phyloP scores from a whole-genome alignment of 805 yeast species.

The Kazachstania viticola region DNA sequence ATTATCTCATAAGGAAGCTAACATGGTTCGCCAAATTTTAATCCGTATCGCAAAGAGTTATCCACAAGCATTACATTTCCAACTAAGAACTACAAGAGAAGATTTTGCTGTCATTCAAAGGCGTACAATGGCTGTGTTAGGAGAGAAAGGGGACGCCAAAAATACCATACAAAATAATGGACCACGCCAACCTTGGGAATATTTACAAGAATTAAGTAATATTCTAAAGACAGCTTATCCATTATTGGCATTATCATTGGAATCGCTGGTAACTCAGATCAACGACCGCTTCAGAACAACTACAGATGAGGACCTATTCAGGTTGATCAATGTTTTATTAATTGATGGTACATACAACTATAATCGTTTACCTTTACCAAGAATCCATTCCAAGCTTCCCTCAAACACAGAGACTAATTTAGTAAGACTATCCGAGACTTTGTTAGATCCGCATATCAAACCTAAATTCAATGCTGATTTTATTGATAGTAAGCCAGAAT shows the following conservation, averaged over 20 bases:
- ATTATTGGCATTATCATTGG: constrained; percentile 78
- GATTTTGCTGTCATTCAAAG: constrained; percentile 82
- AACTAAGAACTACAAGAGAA: constrained; percentile 86
- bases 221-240: constrained; percentile 96
- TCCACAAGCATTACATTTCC: constrained; percentile 97
- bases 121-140: constrained; percentile 46
- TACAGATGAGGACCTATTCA: constrained; percentile 91
- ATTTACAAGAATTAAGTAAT: constrained; percentile 86
- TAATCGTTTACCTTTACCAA: constrained; percentile 75
- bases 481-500: constrained; percentile 73
- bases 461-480: constrained; percentile 89
- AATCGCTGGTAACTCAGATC: constrained; percentile 91
- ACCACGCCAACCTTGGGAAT: constrained; percentile 81
- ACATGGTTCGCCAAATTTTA: constrained; percentile 74
- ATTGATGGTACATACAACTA: constrained; percentile 89
- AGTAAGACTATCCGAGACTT: constrained; percentile 82
- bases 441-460: constrained; percentile 76
- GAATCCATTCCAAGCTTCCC: constrained; percentile 80
- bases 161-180: constrained; percentile 10
- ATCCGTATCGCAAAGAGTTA: constrained; percentile 89
- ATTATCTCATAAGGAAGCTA: constrained; percentile 83
- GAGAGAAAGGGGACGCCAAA: constrained; percentile 13
- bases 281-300: constrained; percentile 86
- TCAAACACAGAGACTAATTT: constrained; percentile 84
- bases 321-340: constrained; percentile 81